phyloP scores from a whole-genome alignment of 2,329 filamentous ascomycete genomes.

The Alternaria conjuncta region DNA sequence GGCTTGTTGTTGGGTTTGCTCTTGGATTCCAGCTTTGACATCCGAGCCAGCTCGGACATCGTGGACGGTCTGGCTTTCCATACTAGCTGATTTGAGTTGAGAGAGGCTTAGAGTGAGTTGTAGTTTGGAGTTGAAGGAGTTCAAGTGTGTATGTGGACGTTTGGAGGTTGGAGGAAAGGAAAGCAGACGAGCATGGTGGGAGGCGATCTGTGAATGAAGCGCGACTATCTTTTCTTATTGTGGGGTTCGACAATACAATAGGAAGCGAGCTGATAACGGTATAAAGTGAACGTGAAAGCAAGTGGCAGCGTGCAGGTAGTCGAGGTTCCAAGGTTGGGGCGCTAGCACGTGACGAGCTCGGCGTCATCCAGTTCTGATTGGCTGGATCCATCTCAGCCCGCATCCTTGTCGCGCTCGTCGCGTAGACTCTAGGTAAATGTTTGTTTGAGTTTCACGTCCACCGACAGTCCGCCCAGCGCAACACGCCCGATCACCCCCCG shows the following conservation, averaged over 20 bases:
- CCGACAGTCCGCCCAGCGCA: conserved; percentile 14
- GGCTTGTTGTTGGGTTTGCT: conserved; percentile 5
- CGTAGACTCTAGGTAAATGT: conserved; percentile 28
- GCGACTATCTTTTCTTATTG: conserved; percentile 11
- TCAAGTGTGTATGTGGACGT: conserved; percentile 24
- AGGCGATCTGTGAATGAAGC: conserved; percentile 1
- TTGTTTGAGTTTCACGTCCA: conserved; percentile 32
- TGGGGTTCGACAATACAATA: conserved; percentile 5
- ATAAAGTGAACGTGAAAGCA: conserved; percentile 7
- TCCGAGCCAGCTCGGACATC: neutral
- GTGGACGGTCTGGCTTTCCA: neutral
- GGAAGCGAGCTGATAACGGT: neutral
- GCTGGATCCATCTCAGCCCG: conserved; percentile 16
- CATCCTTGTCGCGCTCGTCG: conserved; percentile 33
- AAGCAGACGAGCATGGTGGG: conserved; percentile 24
- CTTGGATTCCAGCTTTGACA: neutral
- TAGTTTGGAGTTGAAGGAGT: neutral
- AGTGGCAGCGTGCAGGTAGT: neutral
- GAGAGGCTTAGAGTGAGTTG: neutral
- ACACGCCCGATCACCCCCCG: conserved; percentile 13
- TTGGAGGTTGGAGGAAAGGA: conserved; percentile 16
- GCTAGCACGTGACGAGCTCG: conserved; percentile 19
- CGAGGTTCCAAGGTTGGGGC: neutral
- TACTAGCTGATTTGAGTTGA: neutral
- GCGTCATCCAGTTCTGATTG: conserved; percentile 24